Evolutionary conservation across 768 basidiomycete species (phyloP).

Genomic region (Leucocoprinus birnbaumii): DNA sequence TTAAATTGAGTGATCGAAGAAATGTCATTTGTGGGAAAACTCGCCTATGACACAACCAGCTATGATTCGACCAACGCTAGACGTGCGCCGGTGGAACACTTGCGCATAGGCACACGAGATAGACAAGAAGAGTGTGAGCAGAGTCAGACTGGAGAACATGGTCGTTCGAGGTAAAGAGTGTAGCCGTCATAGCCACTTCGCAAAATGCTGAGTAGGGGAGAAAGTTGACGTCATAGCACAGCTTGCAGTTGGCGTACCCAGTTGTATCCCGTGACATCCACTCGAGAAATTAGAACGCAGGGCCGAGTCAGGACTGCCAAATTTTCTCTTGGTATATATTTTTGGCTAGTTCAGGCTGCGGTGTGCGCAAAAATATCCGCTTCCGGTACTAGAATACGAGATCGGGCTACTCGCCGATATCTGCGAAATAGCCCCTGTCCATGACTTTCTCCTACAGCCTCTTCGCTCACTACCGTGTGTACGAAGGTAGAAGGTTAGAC

Average conservation of each 20-base stretch:
- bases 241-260: too few relatives aligned
- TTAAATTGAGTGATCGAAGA: neutral
- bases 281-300: too few relatives aligned
- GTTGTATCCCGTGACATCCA: too few relatives aligned
- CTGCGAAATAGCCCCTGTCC: too few relatives aligned
- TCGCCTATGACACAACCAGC: neutral
- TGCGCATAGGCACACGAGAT: neutral
- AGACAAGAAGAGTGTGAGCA: neutral
- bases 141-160: neutral
- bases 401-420: too few relatives aligned
- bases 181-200: neutral
- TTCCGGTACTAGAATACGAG: too few relatives aligned
- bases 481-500: neutral
- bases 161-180: neutral
- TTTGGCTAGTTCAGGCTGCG: too few relatives aligned
- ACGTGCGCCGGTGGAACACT: neutral
- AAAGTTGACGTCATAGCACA: too few relatives aligned
- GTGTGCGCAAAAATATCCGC: too few relatives aligned
- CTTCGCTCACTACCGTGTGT: neutral
- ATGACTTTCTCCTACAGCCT: too few relatives aligned
- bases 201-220: neutral
- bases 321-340: too few relatives aligned
- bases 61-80: neutral
- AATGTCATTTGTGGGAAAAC: neutral
- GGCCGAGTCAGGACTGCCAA: too few relatives aligned